phyloP scores from a whole-genome alignment of 345 rosid genomes.

The Syzygium grande region DNA sequence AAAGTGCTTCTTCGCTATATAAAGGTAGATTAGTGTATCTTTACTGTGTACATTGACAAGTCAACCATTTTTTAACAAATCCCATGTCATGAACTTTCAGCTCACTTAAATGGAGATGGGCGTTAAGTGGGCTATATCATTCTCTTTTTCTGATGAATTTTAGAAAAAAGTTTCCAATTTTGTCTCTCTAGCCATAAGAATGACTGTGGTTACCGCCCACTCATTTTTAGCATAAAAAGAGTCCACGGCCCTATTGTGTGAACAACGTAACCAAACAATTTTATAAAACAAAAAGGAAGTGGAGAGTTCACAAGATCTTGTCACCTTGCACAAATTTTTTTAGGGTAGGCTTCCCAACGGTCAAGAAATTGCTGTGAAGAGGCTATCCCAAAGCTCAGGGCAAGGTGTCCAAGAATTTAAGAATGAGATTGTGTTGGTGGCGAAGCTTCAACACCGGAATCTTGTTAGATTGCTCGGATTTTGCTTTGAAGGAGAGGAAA shows the following conservation, averaged over 20 bases:
- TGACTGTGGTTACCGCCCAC: not conserved
- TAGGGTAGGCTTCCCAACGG: conserved; percentile 35
- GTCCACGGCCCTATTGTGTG: not conserved
- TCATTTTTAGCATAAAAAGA: not conserved
- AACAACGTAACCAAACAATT: not conserved
- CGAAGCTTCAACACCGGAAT: too few relatives aligned
- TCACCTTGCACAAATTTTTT: not conserved
- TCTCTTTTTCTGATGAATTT: not conserved
- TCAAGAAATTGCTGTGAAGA: conserved; percentile 38
- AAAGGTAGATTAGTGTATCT: not conserved
- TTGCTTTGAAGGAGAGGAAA: too few relatives aligned
- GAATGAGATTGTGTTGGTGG: not conserved
- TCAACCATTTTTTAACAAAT: not conserved
- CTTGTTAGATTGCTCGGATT: too few relatives aligned
- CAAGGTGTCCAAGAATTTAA: conserved; percentile 21
- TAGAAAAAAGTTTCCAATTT: not conserved
- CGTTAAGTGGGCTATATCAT: not conserved
- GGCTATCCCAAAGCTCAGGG: conserved; percentile 17
- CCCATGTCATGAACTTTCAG: not conserved
- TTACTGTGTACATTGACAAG: not conserved
- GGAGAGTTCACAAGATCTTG: not conserved
- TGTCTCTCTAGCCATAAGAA: not conserved
- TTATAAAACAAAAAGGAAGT: not conserved
- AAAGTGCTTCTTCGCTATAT: not conserved
- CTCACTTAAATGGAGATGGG: not conserved